Conservation (phyloP, 2,329 filamentous ascomycete species). For the Cytospora chrysosperma region DNA sequence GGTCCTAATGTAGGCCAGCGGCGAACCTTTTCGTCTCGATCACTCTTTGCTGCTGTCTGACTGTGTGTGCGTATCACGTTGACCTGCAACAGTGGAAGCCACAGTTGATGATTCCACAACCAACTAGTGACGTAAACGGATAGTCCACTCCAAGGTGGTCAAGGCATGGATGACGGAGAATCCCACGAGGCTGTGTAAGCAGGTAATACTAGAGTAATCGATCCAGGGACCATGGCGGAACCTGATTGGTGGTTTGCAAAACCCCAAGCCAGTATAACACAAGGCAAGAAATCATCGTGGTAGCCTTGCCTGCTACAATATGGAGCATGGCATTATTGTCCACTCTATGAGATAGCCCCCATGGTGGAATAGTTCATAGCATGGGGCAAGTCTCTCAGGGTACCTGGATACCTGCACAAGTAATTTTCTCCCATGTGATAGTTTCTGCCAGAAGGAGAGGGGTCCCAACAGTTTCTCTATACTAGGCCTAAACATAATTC, state of each 20-base stretch:
- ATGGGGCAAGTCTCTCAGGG: background rate
- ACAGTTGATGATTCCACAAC: background rate
- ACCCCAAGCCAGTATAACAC: background rate
- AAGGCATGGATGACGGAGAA: no score
- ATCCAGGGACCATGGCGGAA: background rate
- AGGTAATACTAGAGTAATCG: background rate
- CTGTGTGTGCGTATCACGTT: background rate
- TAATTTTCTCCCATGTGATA: background rate
- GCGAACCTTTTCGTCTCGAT: background rate
- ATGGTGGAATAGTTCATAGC: background rate
- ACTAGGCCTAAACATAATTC: background rate
- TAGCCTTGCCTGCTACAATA: background rate
- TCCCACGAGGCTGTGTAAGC: background rate
- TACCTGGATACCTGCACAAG: background rate
- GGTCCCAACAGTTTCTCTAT: background rate
- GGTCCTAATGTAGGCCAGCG: background rate
- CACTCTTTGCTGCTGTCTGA: background rate
- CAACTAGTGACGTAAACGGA: background rate
- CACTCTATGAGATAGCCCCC: no score
- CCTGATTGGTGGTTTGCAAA: background rate
- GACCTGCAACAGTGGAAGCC: no score
- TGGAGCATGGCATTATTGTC: background rate
- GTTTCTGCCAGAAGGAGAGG: background rate
- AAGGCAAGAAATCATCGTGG: background rate
- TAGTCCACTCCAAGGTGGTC: no score